Conservation (phyloP, 495 filamentous ascomycete species). For the Lophium mytilinum region DNA sequence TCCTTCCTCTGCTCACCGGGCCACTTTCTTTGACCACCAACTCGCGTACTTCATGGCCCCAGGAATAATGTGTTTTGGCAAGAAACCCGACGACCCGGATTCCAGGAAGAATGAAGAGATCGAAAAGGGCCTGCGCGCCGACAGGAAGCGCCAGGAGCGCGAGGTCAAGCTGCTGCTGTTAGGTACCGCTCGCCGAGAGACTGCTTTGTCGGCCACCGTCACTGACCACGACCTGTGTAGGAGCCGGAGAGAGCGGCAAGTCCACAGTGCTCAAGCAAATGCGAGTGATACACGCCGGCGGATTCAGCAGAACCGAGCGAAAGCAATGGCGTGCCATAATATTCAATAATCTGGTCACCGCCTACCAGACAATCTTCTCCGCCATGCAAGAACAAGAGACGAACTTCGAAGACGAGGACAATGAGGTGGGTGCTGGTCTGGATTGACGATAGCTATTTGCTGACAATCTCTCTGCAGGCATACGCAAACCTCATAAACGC, state of each 20-base stretch:
- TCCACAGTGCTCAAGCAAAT: conserved; percentile 99
- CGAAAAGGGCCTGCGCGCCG: conserved; percentile 92
- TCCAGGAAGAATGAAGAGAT: conserved; percentile 86
- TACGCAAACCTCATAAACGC: conserved; percentile 38
- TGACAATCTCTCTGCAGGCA: conserved; percentile 23
- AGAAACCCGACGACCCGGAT: conserved; percentile 28
- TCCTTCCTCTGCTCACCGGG: not conserved
- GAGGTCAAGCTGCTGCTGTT: conserved; percentile 99
- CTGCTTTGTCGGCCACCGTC: not conserved
- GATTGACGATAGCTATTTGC: not conserved
- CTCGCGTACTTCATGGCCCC: conserved; percentile 22
- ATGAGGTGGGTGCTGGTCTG: conserved; percentile 16
- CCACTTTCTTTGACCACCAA: not conserved
- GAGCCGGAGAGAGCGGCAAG: conserved; percentile 99
- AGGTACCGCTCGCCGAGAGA: conserved; percentile 47
- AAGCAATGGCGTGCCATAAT: conserved; percentile 93
- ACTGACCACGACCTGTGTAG: conserved; percentile 39
- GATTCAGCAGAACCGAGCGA: conserved; percentile 69
- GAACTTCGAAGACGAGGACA: conserved; percentile 32
- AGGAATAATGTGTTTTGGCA: conserved; percentile 33
- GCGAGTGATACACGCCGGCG: conserved; percentile 81
- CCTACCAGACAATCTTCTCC: conserved; percentile 42
- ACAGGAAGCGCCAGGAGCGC: conserved; percentile 91
- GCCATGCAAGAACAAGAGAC: conserved; percentile 29
- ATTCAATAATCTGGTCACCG: conserved; percentile 97